Conservation (phyloP, 139 green algal species). For the Desmodesmus armatus region DNA sequence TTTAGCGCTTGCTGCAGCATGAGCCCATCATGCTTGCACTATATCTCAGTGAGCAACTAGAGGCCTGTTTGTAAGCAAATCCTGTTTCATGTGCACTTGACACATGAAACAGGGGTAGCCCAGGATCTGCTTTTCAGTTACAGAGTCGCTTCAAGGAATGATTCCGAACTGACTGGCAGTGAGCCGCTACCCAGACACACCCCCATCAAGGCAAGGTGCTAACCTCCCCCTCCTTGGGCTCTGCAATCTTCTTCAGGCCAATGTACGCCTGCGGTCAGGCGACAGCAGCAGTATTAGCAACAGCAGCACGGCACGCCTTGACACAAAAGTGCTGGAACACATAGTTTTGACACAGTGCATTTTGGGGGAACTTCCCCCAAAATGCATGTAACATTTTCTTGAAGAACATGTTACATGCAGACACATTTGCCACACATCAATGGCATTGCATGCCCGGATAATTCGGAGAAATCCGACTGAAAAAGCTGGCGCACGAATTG, state of each 20-base stretch:
- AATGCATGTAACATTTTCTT: too few relatives aligned
- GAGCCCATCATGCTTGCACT: too few relatives aligned
- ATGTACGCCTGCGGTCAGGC: constrained; percentile 5
- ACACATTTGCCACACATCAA: too few relatives aligned
- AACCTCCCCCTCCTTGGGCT: constrained; percentile 30
- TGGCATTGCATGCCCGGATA: too few relatives aligned
- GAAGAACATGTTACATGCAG: too few relatives aligned
- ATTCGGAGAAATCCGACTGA: too few relatives aligned
- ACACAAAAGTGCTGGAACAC: too few relatives aligned
- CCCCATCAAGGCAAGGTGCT: not conserved
- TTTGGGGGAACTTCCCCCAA: too few relatives aligned
- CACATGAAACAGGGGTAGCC: too few relatives aligned
- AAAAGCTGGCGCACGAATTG: too few relatives aligned
- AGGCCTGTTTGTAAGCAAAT: not conserved
- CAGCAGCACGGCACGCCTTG: not conserved
- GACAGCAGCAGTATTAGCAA: not conserved
- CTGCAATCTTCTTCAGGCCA: constrained; percentile 52
- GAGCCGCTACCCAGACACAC: not conserved
- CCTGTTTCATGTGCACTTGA: too few relatives aligned
- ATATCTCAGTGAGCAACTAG: not conserved
- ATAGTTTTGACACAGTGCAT: too few relatives aligned
- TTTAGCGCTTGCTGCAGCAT: not conserved
- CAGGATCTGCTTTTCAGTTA: not conserved
- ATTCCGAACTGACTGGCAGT: not conserved
- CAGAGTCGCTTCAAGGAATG: not conserved